phyloP scores from a whole-genome alignment of 805 yeast species.

The Kurtzmaniella cleridarum region DNA sequence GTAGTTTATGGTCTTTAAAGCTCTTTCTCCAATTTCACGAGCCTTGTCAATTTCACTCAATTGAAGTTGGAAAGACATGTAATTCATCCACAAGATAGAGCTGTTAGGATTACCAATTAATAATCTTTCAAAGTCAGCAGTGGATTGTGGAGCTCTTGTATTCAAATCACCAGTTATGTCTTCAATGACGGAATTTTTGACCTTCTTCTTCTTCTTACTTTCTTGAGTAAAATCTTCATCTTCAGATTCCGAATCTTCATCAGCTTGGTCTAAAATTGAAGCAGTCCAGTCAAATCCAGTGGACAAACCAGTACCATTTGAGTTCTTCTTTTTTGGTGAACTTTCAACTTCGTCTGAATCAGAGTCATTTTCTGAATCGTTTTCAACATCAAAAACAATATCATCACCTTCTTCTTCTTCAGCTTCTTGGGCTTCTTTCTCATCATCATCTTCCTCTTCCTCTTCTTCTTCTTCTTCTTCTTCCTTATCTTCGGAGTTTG shows the following conservation, averaged over 20 bases:
- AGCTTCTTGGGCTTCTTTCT: conserved; percentile 20
- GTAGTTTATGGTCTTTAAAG: conserved; percentile 81
- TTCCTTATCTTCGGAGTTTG: conserved; percentile 16
- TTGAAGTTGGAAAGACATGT: conserved; percentile 96
- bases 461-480: conserved; percentile 14
- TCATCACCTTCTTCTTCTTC: conserved; percentile 14
- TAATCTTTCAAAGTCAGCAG: conserved; percentile 85
- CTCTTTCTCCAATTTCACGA: conserved; percentile 88
- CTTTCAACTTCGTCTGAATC: conserved; percentile 27
- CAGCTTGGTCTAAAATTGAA: conserved; percentile 75
- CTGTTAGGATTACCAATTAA: conserved; percentile 90
- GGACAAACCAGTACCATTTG: conserved; percentile 53
- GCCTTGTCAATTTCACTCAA: conserved; percentile 92
- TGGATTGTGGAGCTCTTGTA: conserved; percentile 87
- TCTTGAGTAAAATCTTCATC: conserved; percentile 54
- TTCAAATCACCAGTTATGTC: conserved; percentile 84
- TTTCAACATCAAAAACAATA: conserved; percentile 4
- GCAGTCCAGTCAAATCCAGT: conserved; percentile 98
- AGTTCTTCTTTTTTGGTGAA: conserved; percentile 33
- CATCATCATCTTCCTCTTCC: conserved; percentile 18
- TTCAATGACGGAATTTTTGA: conserved; percentile 48
- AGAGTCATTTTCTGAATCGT: conserved; percentile 15
- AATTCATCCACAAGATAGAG: conserved; percentile 94
- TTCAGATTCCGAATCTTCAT: conserved; percentile 50
- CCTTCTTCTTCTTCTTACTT: conserved; percentile 39